A percentile compares a stretch with the other conserved stretches of the same genome.
These are phyloP conservation scores for Macrocybe gigantea DNA, from an alignment of 768 basidiomycete species.

Conservation along the genomic window DNA sequence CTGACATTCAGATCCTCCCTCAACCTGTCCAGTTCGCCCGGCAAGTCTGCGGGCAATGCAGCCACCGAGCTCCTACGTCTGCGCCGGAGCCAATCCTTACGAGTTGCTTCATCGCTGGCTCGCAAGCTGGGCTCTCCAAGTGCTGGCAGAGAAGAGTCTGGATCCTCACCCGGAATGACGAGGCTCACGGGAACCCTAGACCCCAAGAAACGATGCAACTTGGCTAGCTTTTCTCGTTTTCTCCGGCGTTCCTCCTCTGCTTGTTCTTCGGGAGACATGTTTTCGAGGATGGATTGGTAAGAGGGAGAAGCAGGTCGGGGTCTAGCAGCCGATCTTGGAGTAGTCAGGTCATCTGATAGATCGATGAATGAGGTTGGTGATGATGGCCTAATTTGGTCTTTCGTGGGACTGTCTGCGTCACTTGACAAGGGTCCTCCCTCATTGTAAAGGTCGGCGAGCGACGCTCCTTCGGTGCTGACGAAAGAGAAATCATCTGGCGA, in stretches of 20 bases:
- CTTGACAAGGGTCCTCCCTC: slow-evolving; percentile 5
- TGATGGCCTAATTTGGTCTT: slow-evolving; percentile 16
- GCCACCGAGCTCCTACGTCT: slow-evolving; percentile 50
- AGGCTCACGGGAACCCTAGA: slow-evolving; percentile 70
- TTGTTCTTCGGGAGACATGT: slow-evolving; percentile 43
- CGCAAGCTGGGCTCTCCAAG: slow-evolving; percentile 15
- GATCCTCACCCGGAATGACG: slow-evolving; percentile 44
- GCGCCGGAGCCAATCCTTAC: slow-evolving; percentile 39
- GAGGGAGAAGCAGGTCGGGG: slow-evolving; percentile 30
- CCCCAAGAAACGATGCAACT: slow-evolving; percentile 82
- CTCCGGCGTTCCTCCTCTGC: slow-evolving; percentile 59
- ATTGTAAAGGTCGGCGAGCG: slow-evolving; percentile 5
- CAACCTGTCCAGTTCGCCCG: slow-evolving; percentile 52
- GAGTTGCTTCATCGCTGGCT: slow-evolving; percentile 23
- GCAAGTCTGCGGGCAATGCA: slow-evolving; percentile 42
- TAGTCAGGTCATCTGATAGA: slow-evolving; percentile 54
- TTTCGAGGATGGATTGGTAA: slow-evolving; percentile 42
- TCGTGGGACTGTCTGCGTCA: slow-evolving; percentile 15
- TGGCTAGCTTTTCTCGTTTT: slow-evolving; percentile 74
- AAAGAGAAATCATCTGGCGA: slow-evolving; percentile 40
- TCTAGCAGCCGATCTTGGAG: slow-evolving; percentile 16
- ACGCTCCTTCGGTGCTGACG: slow-evolving; percentile 15
- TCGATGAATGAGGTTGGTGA: slow-evolving; percentile 56
- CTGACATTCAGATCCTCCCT: slow-evolving; percentile 65
- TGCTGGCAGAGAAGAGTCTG: slow-evolving; percentile 17